phyloP scores from a whole-genome alignment of 139 green algal species.

The Klebsormidium nitens region DNA sequence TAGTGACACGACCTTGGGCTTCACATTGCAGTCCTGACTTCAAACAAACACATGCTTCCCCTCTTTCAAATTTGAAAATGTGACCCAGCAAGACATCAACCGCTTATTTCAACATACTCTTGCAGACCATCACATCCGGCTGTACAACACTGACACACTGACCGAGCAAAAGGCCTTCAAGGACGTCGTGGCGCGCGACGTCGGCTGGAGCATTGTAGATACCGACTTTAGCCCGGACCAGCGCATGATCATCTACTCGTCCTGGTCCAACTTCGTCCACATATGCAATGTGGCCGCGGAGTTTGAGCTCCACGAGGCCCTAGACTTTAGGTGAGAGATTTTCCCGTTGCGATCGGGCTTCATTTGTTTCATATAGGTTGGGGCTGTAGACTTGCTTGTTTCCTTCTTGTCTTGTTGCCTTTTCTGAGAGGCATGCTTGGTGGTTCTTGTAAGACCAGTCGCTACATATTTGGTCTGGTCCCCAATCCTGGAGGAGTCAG shows the following conservation, averaged over 20 bases:
- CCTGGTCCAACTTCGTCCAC: not conserved
- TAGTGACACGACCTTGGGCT: too few relatives aligned
- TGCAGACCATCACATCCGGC: not conserved
- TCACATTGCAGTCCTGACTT: too few relatives aligned
- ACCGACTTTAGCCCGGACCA: constrained; percentile 1
- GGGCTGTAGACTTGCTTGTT: too few relatives aligned
- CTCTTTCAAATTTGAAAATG: not conserved
- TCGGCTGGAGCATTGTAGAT: not conserved
- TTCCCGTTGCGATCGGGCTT: too few relatives aligned
- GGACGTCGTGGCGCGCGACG: constrained; percentile 42
- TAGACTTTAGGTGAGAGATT: constrained; percentile 45
- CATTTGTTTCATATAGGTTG: too few relatives aligned
- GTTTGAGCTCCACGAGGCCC: constrained; percentile 65
- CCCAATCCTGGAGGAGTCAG: too few relatives aligned
- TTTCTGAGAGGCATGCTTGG: too few relatives aligned
- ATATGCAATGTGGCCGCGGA: not conserved
- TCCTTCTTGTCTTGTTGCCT: too few relatives aligned
- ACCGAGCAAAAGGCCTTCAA: constrained; percentile 11
- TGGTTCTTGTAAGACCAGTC: too few relatives aligned
- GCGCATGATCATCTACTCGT: not conserved
- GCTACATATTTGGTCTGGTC: too few relatives aligned
- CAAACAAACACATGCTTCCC: too few relatives aligned
- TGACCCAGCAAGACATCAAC: not conserved
- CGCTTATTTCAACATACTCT: not conserved
- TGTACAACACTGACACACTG: not conserved